Conservation (phyloP, 2,329 filamentous ascomycete genomes). For the Clarireedia monteithiana region DNA sequence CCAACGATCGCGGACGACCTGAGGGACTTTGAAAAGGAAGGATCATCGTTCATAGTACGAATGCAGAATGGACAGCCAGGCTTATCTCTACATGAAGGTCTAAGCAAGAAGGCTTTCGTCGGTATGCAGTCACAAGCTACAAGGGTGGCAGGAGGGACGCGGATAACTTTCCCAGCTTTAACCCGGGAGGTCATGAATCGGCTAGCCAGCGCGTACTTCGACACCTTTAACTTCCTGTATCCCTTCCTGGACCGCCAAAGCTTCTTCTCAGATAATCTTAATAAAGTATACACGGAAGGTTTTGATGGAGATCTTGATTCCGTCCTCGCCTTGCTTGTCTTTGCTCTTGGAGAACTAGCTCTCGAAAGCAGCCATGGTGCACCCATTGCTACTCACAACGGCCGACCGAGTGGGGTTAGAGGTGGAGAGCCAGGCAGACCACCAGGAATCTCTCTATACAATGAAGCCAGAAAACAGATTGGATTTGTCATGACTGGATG, state of each 20-base stretch:
- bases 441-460: slow-evolving; percentile 52
- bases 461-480: slow-evolving; percentile 52
- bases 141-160: slow-evolving; percentile 19
- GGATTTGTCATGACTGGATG: slow-evolving; percentile 48
- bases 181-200: slow-evolving; percentile 42
- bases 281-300: slow-evolving; percentile 38
- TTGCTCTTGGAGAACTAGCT: slow-evolving; percentile 51
- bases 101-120: slow-evolving; percentile 22
- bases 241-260: slow-evolving; percentile 50
- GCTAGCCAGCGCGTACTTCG: slow-evolving; percentile 48
- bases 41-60: slow-evolving; percentile 30
- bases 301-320: slow-evolving; percentile 43
- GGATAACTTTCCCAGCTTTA: slow-evolving; percentile 30
- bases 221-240: slow-evolving; percentile 50
- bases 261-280: slow-evolving; percentile 42
- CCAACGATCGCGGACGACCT: slow-evolving; percentile 29
- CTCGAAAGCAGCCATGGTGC: slow-evolving; percentile 41
- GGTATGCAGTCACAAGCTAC: slow-evolving; percentile 28
- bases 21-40: slow-evolving; percentile 32
- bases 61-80: slow-evolving; percentile 20
- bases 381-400: slow-evolving; percentile 37
- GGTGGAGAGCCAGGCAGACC: slow-evolving; percentile 42
- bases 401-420: slow-evolving; percentile 42
- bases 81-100: slow-evolving; percentile 21
- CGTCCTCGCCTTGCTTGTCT: slow-evolving; percentile 47